phyloP scores from a whole-genome alignment of 768 basidiomycete species.

The Mycena rosella region DNA sequence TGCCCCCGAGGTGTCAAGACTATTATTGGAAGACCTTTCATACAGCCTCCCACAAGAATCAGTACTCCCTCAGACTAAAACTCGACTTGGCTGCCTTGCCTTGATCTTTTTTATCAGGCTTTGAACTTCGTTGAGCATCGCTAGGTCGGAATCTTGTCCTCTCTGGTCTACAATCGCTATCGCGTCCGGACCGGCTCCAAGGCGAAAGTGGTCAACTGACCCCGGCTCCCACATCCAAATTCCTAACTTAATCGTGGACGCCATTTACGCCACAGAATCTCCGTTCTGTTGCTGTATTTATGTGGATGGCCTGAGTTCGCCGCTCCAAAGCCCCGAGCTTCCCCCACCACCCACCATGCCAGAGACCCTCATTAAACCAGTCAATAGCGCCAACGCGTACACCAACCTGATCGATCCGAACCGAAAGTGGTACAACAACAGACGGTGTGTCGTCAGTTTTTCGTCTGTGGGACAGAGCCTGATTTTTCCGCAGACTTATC shows the following conservation, averaged over 20 bases:
- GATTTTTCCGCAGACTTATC: conserved; percentile 60
- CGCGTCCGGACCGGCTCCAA: too few relatives aligned
- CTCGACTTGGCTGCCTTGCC: too few relatives aligned
- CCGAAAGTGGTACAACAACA: conserved; percentile 89
- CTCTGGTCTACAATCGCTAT: too few relatives aligned
- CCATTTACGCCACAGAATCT: neutral
- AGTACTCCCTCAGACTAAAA: too few relatives aligned
- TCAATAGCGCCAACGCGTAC: conserved; percentile 52
- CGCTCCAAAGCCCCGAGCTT: neutral
- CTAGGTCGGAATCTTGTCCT: too few relatives aligned
- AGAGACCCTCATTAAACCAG: conserved; percentile 56
- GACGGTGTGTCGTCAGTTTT: conserved; percentile 56
- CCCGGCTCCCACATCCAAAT: neutral
- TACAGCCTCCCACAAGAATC: too few relatives aligned
- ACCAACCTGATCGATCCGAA: conserved; percentile 73
- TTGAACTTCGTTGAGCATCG: too few relatives aligned
- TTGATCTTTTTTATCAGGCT: too few relatives aligned
- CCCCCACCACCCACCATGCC: conserved; percentile 57
- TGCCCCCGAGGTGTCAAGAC: too few relatives aligned
- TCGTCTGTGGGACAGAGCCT: neutral
- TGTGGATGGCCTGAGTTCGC: neutral
- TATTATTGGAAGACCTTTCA: too few relatives aligned
- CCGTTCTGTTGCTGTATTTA: neutral
- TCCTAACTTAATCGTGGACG: neutral
- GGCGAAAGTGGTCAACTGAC: neutral